These are phyloP conservation scores for Plasmodium vivax DNA, from an alignment of 169 alveolate species.

Conservation along the genomic window DNA sequence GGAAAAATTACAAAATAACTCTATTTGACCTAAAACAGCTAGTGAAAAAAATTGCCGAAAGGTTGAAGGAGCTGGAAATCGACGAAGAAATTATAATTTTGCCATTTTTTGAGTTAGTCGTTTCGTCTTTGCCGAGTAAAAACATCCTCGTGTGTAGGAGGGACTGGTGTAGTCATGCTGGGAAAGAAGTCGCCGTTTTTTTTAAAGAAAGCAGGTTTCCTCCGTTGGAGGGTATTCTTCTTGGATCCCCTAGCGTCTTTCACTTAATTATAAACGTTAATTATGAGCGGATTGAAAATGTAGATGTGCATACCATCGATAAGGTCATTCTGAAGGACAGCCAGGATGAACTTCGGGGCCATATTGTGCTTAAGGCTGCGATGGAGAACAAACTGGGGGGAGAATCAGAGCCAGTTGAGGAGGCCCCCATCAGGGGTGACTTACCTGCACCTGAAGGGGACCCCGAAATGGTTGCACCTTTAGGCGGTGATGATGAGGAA, in stretches of 20 bases:
- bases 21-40: conserved; percentile 44
- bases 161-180: conserved; percentile 81
- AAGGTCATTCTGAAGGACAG: conserved; percentile 20
- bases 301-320: neutral
- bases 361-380: conserved; percentile 28
- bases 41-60: conserved; percentile 59
- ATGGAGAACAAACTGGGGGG: neutral
- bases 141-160: conserved; percentile 76
- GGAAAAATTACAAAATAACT: conserved; percentile 51
- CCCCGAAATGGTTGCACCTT: neutral
- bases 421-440: neutral
- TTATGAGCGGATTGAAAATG: conserved; percentile 53
- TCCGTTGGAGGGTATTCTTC: conserved; percentile 71
- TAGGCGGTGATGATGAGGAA: neutral
- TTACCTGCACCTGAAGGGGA: neutral
- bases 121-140: conserved; percentile 25
- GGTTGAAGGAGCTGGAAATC: conserved; percentile 69
- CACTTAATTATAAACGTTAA: conserved; percentile 72
- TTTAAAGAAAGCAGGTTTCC: conserved; percentile 71
- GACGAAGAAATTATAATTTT: conserved; percentile 57
- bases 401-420: neutral
- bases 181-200: conserved; percentile 77
- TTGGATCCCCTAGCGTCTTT: conserved; percentile 80
- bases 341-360: neutral
- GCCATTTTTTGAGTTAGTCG: conserved; percentile 56